Evolutionary conservation across 305 asterid species (phyloP).

Genomic region (Fraxinus baroniana): DNA sequence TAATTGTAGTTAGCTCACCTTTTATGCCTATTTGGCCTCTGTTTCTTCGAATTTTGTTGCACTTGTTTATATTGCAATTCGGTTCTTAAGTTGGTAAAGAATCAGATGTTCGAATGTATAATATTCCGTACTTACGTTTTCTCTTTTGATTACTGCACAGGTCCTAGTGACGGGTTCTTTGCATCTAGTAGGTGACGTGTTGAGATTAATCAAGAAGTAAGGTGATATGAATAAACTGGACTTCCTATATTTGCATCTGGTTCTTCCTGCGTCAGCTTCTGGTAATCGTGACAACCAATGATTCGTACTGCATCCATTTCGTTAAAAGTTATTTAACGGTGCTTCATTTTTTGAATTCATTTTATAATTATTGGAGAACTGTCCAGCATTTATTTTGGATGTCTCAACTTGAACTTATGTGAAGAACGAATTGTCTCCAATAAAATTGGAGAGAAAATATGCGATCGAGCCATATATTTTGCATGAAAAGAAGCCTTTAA

Average conservation of each 20-base stretch:
- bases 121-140: background rate
- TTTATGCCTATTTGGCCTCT: background rate
- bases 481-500: background rate
- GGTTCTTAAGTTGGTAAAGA: background rate
- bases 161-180: conserved; percentile 87
- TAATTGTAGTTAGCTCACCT: background rate
- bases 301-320: background rate
- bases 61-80: background rate
- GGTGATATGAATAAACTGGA: background rate
- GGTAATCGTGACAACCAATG: background rate
- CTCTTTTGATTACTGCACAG: conserved; percentile 35
- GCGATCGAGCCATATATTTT: background rate
- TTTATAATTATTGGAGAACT: background rate
- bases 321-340: background rate
- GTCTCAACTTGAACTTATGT: background rate
- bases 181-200: conserved; percentile 80
- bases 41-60: background rate
- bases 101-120: background rate
- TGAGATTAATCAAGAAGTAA: conserved; percentile 79
- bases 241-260: background rate
- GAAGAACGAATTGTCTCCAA: background rate
- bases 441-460: background rate
- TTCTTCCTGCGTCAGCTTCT: background rate
- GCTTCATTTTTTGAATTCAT: background rate
- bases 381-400: background rate